Base-by-base conservation (phyloP, 2,329 filamentous ascomycete species). In the Pseudopyrenochaeta lycopersici region DNA sequence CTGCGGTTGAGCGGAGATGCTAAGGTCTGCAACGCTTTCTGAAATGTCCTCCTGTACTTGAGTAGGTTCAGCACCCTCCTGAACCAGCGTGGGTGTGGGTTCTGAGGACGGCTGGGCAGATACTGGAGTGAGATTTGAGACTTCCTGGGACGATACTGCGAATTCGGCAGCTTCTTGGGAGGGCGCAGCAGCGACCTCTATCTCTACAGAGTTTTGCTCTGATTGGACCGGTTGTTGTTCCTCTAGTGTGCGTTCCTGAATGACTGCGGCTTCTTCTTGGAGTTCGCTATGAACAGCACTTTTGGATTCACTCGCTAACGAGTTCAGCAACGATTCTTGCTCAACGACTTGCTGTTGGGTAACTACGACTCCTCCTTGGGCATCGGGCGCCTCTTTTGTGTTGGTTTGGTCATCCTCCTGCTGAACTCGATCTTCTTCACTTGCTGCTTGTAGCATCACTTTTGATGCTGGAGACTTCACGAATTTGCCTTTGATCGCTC, bases 21-120 rank as follows among this genome's bases (percentile, higher is more conserved):
- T 47, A 17, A 72, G 62, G 15, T 60, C 51, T n/a, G 64, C 57
- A 7, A 72, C n/a, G 7, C 55, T 58, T 35, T 64, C 42, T 33
- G 62, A 58, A 7, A 68, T 36, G 12, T 46, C 41, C 41, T 58
- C 46, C 11, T 42, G 20, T 2, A 35, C 21, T 35, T 52, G 15
- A 9, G 32, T 43, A 17, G 50, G 12, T 3, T 56, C 51, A 40
- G 40, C 11, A 14, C 11, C 21, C 36, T 42, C 39, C 14, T 27
- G 42, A 20, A 49, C 17, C n/a, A 46, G 50, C 30, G 52, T 44
- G 29, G 42, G 6, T 21, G 43, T 32, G 44, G 42, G 9, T 30
- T 52, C 29, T 14, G 32, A 21, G 12, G 21, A 9, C 17, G 27
- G 14, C 12, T 18, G 14, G 31, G 29, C 44, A 7, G 14, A 7